Evolutionary conservation across 164 flowering plant species (phyloP).

Genomic region (Sextonia rubra): DNA sequence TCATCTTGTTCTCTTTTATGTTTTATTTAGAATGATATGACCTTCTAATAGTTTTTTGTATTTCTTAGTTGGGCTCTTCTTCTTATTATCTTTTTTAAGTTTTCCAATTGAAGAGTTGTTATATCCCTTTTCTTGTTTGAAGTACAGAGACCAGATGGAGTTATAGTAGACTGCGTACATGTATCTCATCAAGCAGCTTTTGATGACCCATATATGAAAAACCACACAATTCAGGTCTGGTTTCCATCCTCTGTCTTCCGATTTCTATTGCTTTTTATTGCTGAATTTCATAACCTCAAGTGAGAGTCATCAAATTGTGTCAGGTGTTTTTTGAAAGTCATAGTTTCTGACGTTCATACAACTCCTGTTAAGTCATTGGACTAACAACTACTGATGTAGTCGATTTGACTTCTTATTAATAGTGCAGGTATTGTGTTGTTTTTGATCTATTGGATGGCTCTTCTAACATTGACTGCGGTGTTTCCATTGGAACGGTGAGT

Average conservation of each 20-base stretch:
- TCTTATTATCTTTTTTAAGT: no score
- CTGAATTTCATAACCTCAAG: no score
- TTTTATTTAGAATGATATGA: no score
- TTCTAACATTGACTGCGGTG: conserved; percentile 98
- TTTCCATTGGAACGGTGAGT: conserved; percentile 96
- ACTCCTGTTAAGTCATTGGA: not conserved
- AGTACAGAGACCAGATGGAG: conserved; percentile 95
- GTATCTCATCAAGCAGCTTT: conserved; percentile 84
- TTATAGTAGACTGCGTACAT: conserved; percentile 84
- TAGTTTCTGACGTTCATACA: conserved; percentile 9
- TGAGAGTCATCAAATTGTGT: no score
- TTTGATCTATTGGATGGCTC: conserved; percentile 99
- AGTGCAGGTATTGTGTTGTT: conserved; percentile 71
- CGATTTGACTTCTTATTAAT: conserved; percentile 8
- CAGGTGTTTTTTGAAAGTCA: conserved; percentile 29
- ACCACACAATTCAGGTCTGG: conserved; percentile 84
- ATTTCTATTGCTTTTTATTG: not conserved
- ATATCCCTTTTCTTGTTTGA: not conserved
- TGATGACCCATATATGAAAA: conserved; percentile 90
- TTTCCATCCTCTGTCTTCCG: not conserved
- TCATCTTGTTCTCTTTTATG: not conserved
- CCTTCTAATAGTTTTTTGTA: no score
- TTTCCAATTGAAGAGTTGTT: no score
- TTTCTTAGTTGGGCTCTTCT: conserved; percentile 1
- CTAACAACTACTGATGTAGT: not conserved